Evolutionary conservation across 2,329 filamentous ascomycete genomes (phyloP), one percentile per base, ranked within the genome.

Genomic region (Penicillium sp.): DNA sequence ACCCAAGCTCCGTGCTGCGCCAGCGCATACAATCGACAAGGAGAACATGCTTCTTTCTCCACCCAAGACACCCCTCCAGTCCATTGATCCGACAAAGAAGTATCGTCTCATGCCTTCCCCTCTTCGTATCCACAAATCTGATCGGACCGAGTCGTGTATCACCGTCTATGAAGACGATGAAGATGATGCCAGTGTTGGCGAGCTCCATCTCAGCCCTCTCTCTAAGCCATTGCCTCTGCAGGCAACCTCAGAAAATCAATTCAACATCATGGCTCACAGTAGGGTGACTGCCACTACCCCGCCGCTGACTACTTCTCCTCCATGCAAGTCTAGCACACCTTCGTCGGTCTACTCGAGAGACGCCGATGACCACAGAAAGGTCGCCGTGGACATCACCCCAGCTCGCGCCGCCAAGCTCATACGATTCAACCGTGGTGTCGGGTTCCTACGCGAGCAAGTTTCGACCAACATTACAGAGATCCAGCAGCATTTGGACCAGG

Each of bases 381-480:
- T 45, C 10, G 42, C 7, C 5, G 3, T 8, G 18, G 27, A 44
- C 20, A 24, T 49, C 1, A 48, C 47, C 6, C 45, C 53, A 35
- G 43, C 41, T 15, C 29, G 27, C 24, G 38, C 49, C 23, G 41
- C 53, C 10, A 29, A 55, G 12, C 57, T 60, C 37, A 20, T 38
- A 10, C 48, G 57, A 15, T 65, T 65, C 50, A 66, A 68, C 43
- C 52, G 31, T 23, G 50, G 37, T 12, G 47, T 70, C 3, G 48
- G 49, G 4, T 57, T 57, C 42, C 60, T 72, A 13, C 54, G 56
- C 5, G 44, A 55, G 3, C 62, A 67, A 13, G 57, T 72, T 13
- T 52, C 47, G 2, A 47, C 50, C 1, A 67, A 64, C 15, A 63
- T 71, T 15, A 25, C 54, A 1, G 50, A 57, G 1, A 54, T 72